Evolutionary conservation across 2,329 filamentous ascomycete species (phyloP), one percentile per base, ranked within the genome.

Genomic region (Sporothrix luriei): DNA sequence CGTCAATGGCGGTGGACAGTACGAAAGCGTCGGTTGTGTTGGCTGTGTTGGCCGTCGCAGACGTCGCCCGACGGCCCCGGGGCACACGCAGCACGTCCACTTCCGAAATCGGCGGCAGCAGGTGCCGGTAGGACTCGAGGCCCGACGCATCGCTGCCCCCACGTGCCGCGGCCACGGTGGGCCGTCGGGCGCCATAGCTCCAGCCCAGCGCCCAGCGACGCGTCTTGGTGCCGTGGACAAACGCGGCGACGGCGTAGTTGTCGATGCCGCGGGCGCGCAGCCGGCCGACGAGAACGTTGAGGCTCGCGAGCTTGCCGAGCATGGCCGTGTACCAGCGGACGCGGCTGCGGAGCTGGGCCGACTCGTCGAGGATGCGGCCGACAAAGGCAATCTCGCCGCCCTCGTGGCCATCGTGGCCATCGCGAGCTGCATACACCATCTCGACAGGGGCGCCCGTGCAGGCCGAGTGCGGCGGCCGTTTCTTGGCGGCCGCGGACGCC

Each of bases 251-350:
- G 0, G 93, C 94, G 74, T 89, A 97, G 77, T 98, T 99, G 49
- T 83, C 82, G 49, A 96, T 84, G 16, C 70, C 68, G n/a, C 21
- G 61, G 0, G 80, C 82, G 19, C 85, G 84, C 4, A 90, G 82
- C 66, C 84, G 64, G 6, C 88, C 83, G 0, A 97, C 80, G 0
- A 90, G 78, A 0, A 83, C 81, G 0, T 90, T 83, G 3, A 92
- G 82, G 73, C 90, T 94, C 0, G 85, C 84, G 40, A 92, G 82
- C 75, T 96, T 96, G 0, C 94, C 94, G 0, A 98, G 82, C 92
- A 98, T 96, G 68, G 89, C 89, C 0, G 91, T 95, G 78, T 95
- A 98, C 95, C 95, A 99, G 71, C 87, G 86, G 0, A 97, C 88
- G 11, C 84, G 83, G 0, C 85, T 82, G 21, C 82, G 80, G 1